Evolutionary conservation across 2,329 filamentous ascomycete species (phyloP), one percentile per base, ranked within the genome.

Genomic region (Lizonia empirigonia): DNA sequence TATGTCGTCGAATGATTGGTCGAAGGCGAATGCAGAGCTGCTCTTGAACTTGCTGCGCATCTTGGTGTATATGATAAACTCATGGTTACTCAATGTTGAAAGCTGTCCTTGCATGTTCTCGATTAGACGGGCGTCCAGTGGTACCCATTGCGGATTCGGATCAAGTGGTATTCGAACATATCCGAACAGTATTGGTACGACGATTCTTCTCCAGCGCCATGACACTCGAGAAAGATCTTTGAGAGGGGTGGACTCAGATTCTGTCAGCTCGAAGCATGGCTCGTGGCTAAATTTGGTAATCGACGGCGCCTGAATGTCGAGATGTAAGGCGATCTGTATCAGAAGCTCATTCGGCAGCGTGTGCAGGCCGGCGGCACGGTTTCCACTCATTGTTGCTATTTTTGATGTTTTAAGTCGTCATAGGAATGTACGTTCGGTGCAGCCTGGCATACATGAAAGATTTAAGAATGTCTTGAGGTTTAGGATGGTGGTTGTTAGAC

Each of bases 321-420:
- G 63, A 20, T 72, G 59, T 1, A 56, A 58, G 3, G 68, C 61
- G 26, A 75, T 70, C 13, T 71, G 64, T n/a, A 71, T 58, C 1
- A 71, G 50, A 2, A 75, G 56, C 51, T 75, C 72, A 44, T 70
- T 70, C 19, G 72, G 71, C 3, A 75, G 63, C 1, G 55, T 47
- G 29, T 69, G 53, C 58, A 73, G 67, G 27, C 18, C 44, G 16
- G 23, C 24, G 19, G 33, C 19, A 9, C 4, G 18, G 20, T 10
- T 7, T 15, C 27, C 26, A 2, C 30, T 29, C 39, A 52, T 53
- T 4, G 12, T 29, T 26, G 10, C 13, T 30, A 7, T 16, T 26
- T 9, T 8, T 3, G 7, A 19, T 7, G 10, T 6, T 7, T 4
- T 2, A 23, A 29, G 10, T 15, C 32, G 32, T 34, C 16, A 34